Conservation (phyloP, 345 rosid genomes). For the Arabidopsis arenosa region DNA sequence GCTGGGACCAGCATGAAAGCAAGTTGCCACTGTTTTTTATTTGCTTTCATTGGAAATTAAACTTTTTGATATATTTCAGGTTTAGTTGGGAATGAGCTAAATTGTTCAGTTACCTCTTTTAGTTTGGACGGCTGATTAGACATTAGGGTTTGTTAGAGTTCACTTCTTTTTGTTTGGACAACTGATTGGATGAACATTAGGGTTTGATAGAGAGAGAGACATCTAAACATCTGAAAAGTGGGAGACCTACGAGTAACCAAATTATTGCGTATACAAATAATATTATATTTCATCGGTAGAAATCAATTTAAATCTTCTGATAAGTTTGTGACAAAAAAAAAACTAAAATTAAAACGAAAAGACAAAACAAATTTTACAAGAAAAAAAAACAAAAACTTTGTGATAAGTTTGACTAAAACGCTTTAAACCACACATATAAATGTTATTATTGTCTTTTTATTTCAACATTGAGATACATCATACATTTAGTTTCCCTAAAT, state of each 20-base stretch:
- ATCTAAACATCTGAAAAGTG: constrained; percentile 33
- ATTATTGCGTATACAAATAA: background rate
- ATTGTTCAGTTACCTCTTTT: constrained; percentile 25
- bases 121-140: constrained; percentile 31
- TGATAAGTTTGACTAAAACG: no score
- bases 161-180: constrained; percentile 1
- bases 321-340: no score
- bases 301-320: no score
- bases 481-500: no score
- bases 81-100: constrained; percentile 41
- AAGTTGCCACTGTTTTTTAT: constrained; percentile 31
- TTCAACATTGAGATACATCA: no score
- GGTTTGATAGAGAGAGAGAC: background rate
- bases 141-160: constrained; percentile 32
- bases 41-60: constrained; percentile 33
- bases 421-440: no score
- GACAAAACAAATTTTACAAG: no score
- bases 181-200: background rate
- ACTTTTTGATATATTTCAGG: constrained; percentile 34
- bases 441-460: no score
- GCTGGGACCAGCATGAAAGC: constrained; percentile 53
- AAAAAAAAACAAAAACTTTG: no score
- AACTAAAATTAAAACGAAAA: no score
- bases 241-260: constrained; percentile 2
- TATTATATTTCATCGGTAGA: background rate